These are phyloP conservation scores for Plantago elongata DNA, from an alignment of 257 asterid species.

Conservation along the genomic window DNA sequence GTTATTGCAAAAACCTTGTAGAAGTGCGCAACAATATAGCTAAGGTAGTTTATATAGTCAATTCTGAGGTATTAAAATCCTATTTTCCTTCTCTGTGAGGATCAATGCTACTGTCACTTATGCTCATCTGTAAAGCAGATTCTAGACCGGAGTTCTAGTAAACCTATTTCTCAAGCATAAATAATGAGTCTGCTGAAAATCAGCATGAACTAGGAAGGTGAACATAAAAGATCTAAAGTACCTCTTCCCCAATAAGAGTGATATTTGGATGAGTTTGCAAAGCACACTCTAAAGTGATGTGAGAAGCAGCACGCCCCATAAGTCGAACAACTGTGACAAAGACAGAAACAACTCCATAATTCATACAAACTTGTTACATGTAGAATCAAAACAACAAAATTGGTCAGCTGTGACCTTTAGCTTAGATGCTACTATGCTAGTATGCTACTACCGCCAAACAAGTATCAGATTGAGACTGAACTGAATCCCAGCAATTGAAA, in stretches of 20 bases:
- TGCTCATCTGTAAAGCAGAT: too few relatives aligned
- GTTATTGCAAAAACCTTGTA: too few relatives aligned
- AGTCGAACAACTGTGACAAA: slow-evolving; percentile 60
- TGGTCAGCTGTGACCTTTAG: not conserved
- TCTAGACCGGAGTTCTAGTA: too few relatives aligned
- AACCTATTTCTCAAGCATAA: too few relatives aligned
- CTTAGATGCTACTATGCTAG: not conserved
- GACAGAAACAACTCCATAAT: slow-evolving; percentile 10
- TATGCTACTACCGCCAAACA: not conserved
- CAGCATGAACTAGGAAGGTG: too few relatives aligned
- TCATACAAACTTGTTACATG: not conserved
- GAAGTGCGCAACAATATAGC: too few relatives aligned
- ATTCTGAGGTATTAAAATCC: too few relatives aligned
- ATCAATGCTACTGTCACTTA: too few relatives aligned
- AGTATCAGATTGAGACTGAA: slow-evolving; percentile 9
- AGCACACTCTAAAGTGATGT: slow-evolving; percentile 75
- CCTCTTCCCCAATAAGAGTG: slow-evolving; percentile 84
- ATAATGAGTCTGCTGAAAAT: too few relatives aligned
- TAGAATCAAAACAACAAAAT: not conserved
- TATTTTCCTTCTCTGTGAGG: too few relatives aligned
- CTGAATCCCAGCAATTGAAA: not conserved
- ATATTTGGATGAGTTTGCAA: slow-evolving; percentile 76
- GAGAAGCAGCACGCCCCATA: slow-evolving; percentile 85
- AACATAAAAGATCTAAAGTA: slow-evolving; percentile 5
- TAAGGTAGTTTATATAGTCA: too few relatives aligned